Evolutionary conservation across 2,329 filamentous ascomycete species (phyloP), one percentile per base, ranked within the genome.

Genomic region (Trichoderma gracile): DNA sequence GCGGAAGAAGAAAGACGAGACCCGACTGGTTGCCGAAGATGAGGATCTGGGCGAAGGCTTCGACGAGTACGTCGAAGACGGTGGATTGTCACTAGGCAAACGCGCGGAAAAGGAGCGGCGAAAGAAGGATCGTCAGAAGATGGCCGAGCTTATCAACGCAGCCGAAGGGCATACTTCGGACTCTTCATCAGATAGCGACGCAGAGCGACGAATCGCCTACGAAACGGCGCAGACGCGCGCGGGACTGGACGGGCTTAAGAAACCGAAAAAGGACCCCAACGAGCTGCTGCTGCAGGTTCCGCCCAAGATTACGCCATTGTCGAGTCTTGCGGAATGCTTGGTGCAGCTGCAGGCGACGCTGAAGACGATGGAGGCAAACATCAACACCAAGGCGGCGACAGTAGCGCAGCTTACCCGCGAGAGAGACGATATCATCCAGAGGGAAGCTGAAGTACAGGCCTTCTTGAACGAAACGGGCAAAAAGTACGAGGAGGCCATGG

Each of bases 1-100:
- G 21, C 67, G 68, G 3, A 86, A 86, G 68, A 86, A 88, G 70
- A 86, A 89, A 68, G 84, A 86, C 40, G 84, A 93, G 67, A 90
- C 89, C 6, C 85, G 94, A 1, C 83, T 98, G 2, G 84, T 93
- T 6, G 85, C 84, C 47, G 93, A 97, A 40, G 94, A 98, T 70
- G 94, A 98, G 73, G 92, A 98, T 72, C 84, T 97, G 0, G 91
- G 91, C 43, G 95, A 98, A 78, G 93, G 93, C 0, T 98, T 96
- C 70, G 94, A 98, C 66, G 89, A 94, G 62, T 97, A 91, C 71
- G 91, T 95, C 9, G 91, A 95, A 46, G 92, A 97, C 73, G 92
- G 91, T 9, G 86, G 86, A 8, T 85, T 97, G 10, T 86, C 91
- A 1, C 81, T 97, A 0, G 92, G 93, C 40, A 87, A 84, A 67